phyloP scores from a whole-genome alignment of 768 basidiomycete species.

The Termitomyces sp. region DNA sequence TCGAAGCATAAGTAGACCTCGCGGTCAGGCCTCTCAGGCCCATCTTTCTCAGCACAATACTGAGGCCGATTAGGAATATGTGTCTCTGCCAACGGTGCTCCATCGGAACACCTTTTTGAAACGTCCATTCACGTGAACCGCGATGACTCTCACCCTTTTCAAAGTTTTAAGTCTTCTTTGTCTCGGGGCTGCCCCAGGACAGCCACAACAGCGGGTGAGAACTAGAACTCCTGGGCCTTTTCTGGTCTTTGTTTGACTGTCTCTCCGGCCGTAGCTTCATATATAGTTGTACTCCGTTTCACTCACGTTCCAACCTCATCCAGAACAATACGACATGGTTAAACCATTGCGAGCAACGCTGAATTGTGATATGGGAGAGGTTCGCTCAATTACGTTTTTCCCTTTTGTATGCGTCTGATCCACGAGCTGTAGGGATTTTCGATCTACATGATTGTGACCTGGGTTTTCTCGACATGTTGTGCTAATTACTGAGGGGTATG shows the following conservation, averaged over 20 bases:
- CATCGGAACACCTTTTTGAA: no score
- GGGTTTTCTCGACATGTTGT: not conserved
- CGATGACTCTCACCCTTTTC: no score
- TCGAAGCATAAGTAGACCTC: no score
- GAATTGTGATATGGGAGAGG: slow-evolving; percentile 59
- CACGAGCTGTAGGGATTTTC: slow-evolving; percentile 41
- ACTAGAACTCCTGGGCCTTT: not conserved
- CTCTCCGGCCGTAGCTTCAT: not conserved
- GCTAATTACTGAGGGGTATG: not conserved
- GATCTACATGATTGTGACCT: slow-evolving; percentile 40
- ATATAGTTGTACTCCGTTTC: no score
- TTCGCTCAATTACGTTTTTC: slow-evolving; percentile 12
- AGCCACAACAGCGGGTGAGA: no score
- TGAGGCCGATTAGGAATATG: no score
- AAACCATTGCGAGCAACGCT: slow-evolving; percentile 36
- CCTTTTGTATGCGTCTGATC: not conserved
- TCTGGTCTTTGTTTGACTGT: not conserved
- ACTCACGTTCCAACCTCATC: not conserved
- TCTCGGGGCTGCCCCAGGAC: no score
- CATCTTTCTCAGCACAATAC: no score
- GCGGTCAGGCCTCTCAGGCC: no score
- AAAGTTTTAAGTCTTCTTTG: no score
- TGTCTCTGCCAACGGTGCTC: no score
- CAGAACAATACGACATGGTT: not conserved
- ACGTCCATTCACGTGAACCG: no score